These are phyloP conservation scores for Xanthoconium separans DNA, from an alignment of 1,284 basidiomycete genomes.

Conservation along the genomic window DNA sequence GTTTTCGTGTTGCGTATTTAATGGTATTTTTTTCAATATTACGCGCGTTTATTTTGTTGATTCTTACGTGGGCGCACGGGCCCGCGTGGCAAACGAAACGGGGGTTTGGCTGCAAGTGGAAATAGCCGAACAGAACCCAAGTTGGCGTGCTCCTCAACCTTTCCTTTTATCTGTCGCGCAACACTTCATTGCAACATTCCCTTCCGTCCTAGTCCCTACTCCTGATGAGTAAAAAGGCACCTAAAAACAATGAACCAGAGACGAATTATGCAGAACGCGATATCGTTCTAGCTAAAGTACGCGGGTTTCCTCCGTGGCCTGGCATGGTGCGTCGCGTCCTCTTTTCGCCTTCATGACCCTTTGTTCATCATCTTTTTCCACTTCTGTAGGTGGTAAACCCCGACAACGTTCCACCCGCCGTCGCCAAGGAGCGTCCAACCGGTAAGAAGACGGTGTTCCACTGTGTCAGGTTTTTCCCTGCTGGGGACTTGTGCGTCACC, in stretches of 20 bases:
- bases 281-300: conserved; percentile 89
- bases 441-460: conserved; percentile 71
- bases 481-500: conserved; percentile 82
- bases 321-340: conserved; percentile 66
- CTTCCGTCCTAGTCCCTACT: conserved; percentile 10
- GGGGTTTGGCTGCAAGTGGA: conserved; percentile 38
- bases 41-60: conserved; percentile 36
- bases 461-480: conserved; percentile 87
- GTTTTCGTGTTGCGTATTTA: conserved; percentile 29
- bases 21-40: conserved; percentile 34
- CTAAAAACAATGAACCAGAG: conserved; percentile 47
- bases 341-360: conserved; percentile 4
- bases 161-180: conserved; percentile 39
- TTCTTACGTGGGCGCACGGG: conserved; percentile 40
- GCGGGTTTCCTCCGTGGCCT: conserved; percentile 93
- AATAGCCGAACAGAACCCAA: conserved; percentile 40
- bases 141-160: conserved; percentile 41
- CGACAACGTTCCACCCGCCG: conserved; percentile 55
- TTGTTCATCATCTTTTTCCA: conserved; percentile 4
- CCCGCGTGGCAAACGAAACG: conserved; percentile 40
- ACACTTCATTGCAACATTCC: conserved; percentile 21
- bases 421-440: conserved; percentile 67
- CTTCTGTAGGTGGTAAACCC: conserved; percentile 71
- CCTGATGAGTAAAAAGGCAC: conserved; percentile 59
- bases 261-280: conserved; percentile 63